Evolutionary conservation across 352 stramenopile species (phyloP).

Genomic region (Globisporangium canariense): DNA sequence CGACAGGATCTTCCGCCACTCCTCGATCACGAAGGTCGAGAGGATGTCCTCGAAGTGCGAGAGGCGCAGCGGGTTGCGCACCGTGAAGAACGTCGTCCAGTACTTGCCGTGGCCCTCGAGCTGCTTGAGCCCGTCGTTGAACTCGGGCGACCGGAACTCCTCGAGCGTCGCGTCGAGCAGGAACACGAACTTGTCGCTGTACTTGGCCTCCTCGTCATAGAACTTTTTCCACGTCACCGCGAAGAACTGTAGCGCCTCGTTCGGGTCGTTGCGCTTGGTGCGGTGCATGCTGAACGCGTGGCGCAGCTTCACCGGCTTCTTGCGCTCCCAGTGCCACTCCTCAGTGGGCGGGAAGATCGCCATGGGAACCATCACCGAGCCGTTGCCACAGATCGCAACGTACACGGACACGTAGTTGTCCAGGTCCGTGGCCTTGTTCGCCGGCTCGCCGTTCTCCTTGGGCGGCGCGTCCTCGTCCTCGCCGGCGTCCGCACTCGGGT

Average conservation of each 20-base stretch:
- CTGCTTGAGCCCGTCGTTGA: conserved; percentile 68
- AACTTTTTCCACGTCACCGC: conserved; percentile 87
- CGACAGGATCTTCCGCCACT: conserved; percentile 72
- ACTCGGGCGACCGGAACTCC: conserved; percentile 65
- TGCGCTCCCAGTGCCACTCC: conserved; percentile 81
- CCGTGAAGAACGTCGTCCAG: conserved; percentile 74
- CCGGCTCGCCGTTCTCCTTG: conserved; percentile 12
- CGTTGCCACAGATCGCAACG: conserved; percentile 82
- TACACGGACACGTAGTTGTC: conserved; percentile 78
- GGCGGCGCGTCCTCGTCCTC: conserved; percentile 28
- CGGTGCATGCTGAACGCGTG: conserved; percentile 81
- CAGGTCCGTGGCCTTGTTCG: conserved; percentile 23
- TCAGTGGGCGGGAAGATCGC: conserved; percentile 78
- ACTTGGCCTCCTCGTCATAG: conserved; percentile 85
- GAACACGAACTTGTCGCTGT: conserved; percentile 84
- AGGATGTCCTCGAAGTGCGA: conserved; percentile 76
- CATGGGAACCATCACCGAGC: conserved; percentile 85
- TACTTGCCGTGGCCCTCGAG: conserved; percentile 82
- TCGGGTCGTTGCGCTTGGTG: conserved; percentile 62
- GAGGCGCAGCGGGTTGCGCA: conserved; percentile 67
- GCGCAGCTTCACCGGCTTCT: conserved; percentile 80
- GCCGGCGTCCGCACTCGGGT: conserved; percentile 35
- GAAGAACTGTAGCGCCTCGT: conserved; percentile 80
- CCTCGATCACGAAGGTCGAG: conserved; percentile 63
- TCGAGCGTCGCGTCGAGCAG: conserved; percentile 62